Percentiles rank a stretch among this genome's conserved stretches.
phyloP scores from a whole-genome alignment of 2,329 filamentous ascomycete species.

The Tolypocladium cylindrosporum region DNA sequence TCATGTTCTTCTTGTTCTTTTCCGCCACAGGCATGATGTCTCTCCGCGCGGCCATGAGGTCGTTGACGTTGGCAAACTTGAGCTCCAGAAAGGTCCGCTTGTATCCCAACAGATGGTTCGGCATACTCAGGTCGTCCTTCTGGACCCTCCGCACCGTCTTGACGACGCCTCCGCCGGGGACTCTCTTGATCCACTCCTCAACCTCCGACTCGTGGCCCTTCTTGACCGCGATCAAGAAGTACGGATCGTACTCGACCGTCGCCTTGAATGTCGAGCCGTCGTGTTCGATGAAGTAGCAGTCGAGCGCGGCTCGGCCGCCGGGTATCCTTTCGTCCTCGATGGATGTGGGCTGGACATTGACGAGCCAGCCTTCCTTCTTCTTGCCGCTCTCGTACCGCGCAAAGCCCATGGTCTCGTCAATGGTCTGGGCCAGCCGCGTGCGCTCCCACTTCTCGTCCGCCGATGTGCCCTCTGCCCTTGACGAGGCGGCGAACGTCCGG shows the following conservation, averaged over 20 bases:
- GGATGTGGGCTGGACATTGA: slow-evolving; percentile 85
- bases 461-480: slow-evolving; percentile 75
- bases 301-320: slow-evolving; percentile 78
- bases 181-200: slow-evolving; percentile 83
- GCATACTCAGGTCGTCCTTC: slow-evolving; percentile 90
- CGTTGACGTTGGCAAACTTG: slow-evolving; percentile 75
- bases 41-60: slow-evolving; percentile 75
- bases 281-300: slow-evolving; percentile 94
- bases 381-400: slow-evolving; percentile 81
- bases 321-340: slow-evolving; percentile 77
- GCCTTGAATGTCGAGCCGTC: slow-evolving; percentile 89
- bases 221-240: slow-evolving; percentile 87
- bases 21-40: slow-evolving; percentile 85
- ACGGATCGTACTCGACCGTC: slow-evolving; percentile 91
- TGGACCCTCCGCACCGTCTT: slow-evolving; percentile 69
- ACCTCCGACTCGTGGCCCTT: slow-evolving; percentile 84
- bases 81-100: slow-evolving; percentile 80
- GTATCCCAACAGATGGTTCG: slow-evolving; percentile 91
- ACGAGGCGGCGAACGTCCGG: slow-evolving; percentile 72
- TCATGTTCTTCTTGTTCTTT: slow-evolving; percentile 93
- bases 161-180: slow-evolving; percentile 70
- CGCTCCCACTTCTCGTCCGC: slow-evolving; percentile 90
- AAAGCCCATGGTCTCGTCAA: slow-evolving; percentile 95
- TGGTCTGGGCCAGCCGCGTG: slow-evolving; percentile 69
- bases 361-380: slow-evolving; percentile 78